A percentile compares a stretch with the other conserved stretches of the same genome.
Evolutionary conservation across 352 stramenopile genomes (phyloP).

Genomic region (Globisporangium uncinulatum): DNA sequence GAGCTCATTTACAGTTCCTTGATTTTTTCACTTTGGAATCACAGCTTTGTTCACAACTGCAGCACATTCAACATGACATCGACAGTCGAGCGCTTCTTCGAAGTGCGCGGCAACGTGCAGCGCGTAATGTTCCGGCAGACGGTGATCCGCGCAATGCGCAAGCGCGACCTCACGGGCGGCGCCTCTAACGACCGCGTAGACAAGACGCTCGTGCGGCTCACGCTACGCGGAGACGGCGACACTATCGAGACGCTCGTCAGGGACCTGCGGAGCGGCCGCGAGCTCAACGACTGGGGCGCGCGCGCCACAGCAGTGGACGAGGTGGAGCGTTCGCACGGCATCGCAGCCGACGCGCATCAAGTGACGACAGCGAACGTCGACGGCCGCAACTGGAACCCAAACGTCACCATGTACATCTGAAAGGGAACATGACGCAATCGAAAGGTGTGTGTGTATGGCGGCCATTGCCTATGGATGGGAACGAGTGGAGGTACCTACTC

Average conservation of each 20-base stretch:
- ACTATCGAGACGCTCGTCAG: slow-evolving; percentile 42
- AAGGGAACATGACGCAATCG: background rate
- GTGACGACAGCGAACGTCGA: slow-evolving; percentile 73
- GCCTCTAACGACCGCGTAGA: slow-evolving; percentile 63
- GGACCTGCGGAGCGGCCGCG: slow-evolving; percentile 31
- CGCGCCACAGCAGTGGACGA: slow-evolving; percentile 34
- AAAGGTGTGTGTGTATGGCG: background rate
- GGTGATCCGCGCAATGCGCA: slow-evolving; percentile 69
- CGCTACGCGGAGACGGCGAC: slow-evolving; percentile 33
- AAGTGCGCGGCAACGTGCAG: slow-evolving; percentile 68
- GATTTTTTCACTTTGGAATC: background rate
- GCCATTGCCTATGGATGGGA: no score
- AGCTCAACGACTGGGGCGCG: slow-evolving; percentile 71
- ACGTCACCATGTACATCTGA: slow-evolving; percentile 70
- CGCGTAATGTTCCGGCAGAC: slow-evolving; percentile 83
- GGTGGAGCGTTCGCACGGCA: slow-evolving; percentile 15
- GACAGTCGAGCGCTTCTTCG: slow-evolving; percentile 40
- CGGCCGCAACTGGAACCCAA: slow-evolving; percentile 61
- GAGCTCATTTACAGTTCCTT: no score
- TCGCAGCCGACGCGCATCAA: slow-evolving; percentile 41
- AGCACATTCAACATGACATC: background rate
- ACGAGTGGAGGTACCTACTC: no score
- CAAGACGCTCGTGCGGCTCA: slow-evolving; percentile 56
- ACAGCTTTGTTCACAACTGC: no score
- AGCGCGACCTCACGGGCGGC: slow-evolving; percentile 48